Evolutionary conservation across 306 rosid genomes (phyloP), one percentile per base, ranked within the genome.

Genomic region (Ormosia semicastrata): DNA sequence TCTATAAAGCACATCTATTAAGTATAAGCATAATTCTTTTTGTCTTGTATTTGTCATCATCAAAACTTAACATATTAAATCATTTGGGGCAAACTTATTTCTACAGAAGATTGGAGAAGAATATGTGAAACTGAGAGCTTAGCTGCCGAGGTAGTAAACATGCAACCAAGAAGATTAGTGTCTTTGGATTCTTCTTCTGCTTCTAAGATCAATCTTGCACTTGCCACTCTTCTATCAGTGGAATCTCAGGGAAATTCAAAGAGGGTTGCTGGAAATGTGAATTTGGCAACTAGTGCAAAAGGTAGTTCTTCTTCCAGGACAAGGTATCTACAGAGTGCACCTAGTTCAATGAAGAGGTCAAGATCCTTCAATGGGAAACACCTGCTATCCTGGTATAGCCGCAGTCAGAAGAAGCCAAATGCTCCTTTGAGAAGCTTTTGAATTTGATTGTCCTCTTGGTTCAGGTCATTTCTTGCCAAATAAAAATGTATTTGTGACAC

Each of bases 101-200:
- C n/a, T n/a, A n/a, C n/a, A 17, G 82, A 10, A 66, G 72, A 14
- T 72, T 69, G 6, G 39, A 57, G 7, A 49, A 66, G 47, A 53
- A 80, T 56, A 11, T n/a, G 71, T 81, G 86, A 73, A 71, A 12
- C 2, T 77, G 82, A 52, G 33, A 62, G n/a, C 2, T 49, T 12
- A 24, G 66, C 0, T 15, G 80, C 69, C 2, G 83, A 62, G 18
- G 39, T 66, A 7, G 63, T 52, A 2, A 69, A 57, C 6, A n/a
- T 82, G 47, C 90, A 88, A 57, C 78, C 86, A 0, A 64, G 89
- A 77, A 91, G 97, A 84, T 94, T 97, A 0, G 84, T 89, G 58
- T 94, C 98, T 36, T 11, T 94, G 84, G 96, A 91, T 81, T 88
- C 88, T 17, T 66, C 85, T 43, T 68, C 89, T 24, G 92, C 84